phyloP scores from a whole-genome alignment of 352 stramenopile genomes.

The Thraustochytrium sp. region DNA sequence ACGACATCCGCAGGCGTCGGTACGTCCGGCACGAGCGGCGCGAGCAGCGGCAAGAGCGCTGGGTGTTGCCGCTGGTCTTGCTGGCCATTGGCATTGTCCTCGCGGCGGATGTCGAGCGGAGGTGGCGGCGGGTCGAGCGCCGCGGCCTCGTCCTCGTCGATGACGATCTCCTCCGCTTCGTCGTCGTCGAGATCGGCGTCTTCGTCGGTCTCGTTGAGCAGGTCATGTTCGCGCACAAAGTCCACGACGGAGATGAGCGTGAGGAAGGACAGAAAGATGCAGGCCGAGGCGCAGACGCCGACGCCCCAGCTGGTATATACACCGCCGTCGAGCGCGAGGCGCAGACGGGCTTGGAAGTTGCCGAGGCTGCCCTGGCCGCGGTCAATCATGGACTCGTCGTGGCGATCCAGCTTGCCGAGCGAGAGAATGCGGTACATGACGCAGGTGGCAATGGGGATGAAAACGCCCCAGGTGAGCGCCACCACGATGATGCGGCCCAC shows the following conservation, averaged over 20 bases:
- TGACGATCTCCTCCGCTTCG: slow-evolving; percentile 33
- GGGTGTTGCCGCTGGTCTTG: too few species aligned
- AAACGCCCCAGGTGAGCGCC: slow-evolving; percentile 5
- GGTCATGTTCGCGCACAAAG: slow-evolving; percentile 34
- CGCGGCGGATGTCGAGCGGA: too few species aligned
- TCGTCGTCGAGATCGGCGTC: slow-evolving; percentile 56
- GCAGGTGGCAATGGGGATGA: slow-evolving; percentile 33
- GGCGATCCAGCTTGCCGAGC: slow-evolving; percentile 29
- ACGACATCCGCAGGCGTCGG: too few species aligned
- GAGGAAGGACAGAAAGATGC: slow-evolving; percentile 36
- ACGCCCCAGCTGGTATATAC: slow-evolving; percentile 24
- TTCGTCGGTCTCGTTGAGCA: slow-evolving; percentile 54
- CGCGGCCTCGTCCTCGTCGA: slow-evolving; percentile 44
- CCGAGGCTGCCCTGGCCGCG: neutral
- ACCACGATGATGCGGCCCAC: neutral
- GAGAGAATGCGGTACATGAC: slow-evolving; percentile 41
- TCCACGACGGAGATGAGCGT: slow-evolving; percentile 36
- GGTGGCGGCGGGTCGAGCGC: neutral
- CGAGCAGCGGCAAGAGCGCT: too few species aligned
- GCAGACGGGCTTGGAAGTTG: neutral
- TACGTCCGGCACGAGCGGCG: too few species aligned
- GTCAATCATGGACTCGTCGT: neutral
- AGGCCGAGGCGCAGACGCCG: slow-evolving; percentile 3
- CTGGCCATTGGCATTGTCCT: too few species aligned
- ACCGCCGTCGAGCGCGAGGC: slow-evolving; percentile 30